phyloP scores from a whole-genome alignment of 257 asterid species.

The Knoxia roxburghii region DNA sequence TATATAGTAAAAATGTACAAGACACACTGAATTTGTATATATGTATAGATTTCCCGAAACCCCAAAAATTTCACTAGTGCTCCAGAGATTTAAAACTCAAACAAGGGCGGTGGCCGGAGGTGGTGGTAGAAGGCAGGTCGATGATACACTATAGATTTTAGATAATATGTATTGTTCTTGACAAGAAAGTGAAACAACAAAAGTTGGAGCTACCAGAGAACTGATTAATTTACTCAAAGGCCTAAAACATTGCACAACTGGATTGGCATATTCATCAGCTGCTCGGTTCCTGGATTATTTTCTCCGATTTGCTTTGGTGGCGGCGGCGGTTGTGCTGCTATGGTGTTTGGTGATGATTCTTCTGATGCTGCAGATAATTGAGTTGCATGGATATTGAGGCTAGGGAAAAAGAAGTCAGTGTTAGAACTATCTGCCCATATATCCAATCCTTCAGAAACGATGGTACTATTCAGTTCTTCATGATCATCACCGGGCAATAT shows the following conservation, averaged over 20 bases:
- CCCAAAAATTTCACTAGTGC: neutral
- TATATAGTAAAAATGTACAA: too few relatives aligned
- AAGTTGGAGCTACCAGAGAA: neutral
- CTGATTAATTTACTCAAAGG: constrained; percentile 31
- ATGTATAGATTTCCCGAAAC: neutral
- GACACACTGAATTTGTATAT: neutral
- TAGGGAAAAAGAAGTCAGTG: constrained; percentile 18
- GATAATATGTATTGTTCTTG: neutral
- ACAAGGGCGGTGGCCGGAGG: too few relatives aligned
- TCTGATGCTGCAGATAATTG: neutral
- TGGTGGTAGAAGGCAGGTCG: too few relatives aligned
- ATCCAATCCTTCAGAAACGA: constrained; percentile 22
- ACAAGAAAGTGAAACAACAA: constrained; percentile 1
- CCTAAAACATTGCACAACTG: constrained; percentile 46
- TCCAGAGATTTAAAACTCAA: too few relatives aligned
- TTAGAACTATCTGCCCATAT: constrained; percentile 33
- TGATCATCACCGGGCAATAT: constrained; percentile 46
- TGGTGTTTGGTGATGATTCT: neutral
- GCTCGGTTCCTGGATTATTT: constrained; percentile 25
- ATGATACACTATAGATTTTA: too few relatives aligned
- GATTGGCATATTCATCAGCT: constrained; percentile 27
- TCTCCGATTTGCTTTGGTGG: constrained; percentile 14
- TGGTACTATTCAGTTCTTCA: constrained; percentile 12
- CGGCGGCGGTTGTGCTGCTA: constrained; percentile 18
- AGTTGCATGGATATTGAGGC: constrained; percentile 12